Evolutionary conservation across 805 yeast genomes (phyloP).

Genomic region (Danielozyma ontarioensis): DNA sequence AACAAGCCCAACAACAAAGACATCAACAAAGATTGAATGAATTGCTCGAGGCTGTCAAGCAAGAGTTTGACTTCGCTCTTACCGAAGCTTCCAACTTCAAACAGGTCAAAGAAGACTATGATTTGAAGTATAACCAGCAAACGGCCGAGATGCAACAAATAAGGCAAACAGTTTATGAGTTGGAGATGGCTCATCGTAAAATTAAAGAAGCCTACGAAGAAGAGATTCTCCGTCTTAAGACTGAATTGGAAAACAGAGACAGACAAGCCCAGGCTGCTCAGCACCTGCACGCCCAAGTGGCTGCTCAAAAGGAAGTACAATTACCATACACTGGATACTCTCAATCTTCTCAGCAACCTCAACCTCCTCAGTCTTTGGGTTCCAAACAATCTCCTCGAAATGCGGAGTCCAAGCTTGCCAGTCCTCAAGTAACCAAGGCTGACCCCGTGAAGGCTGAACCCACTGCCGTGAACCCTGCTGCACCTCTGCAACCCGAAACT

Average conservation of each 20-base stretch:
- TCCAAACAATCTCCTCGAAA: constrained; percentile 13
- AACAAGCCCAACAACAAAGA: constrained; percentile 33
- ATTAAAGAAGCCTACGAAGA: constrained; percentile 96
- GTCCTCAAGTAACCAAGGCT: constrained; percentile 14
- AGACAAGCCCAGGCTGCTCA: constrained; percentile 42
- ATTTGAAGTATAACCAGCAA: constrained; percentile 85
- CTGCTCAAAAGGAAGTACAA: constrained; percentile 31
- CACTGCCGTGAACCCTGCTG: constrained; percentile 9
- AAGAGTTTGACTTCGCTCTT: constrained; percentile 80
- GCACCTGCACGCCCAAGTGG: constrained; percentile 37
- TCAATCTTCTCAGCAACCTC: constrained; percentile 11
- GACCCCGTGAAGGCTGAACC: constrained; percentile 9
- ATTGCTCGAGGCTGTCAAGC: constrained; percentile 84
- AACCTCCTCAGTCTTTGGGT: constrained; percentile 10
- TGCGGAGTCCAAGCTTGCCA: constrained; percentile 8
- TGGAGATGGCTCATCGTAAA: constrained; percentile 89
- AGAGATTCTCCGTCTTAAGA: constrained; percentile 79
- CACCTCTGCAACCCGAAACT: constrained; percentile 15
- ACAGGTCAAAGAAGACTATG: constrained; percentile 89
- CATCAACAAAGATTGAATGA: constrained; percentile 58
- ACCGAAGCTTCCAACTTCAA: constrained; percentile 82
- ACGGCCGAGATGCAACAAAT: constrained; percentile 90
- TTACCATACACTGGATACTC: constrained; percentile 10
- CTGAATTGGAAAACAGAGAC: constrained; percentile 78
- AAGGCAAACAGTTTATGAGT: constrained; percentile 87